These are phyloP conservation scores for Stemphylium beticola DNA, from an alignment of 2,329 filamentous ascomycete genomes.

Conservation along the genomic window DNA sequence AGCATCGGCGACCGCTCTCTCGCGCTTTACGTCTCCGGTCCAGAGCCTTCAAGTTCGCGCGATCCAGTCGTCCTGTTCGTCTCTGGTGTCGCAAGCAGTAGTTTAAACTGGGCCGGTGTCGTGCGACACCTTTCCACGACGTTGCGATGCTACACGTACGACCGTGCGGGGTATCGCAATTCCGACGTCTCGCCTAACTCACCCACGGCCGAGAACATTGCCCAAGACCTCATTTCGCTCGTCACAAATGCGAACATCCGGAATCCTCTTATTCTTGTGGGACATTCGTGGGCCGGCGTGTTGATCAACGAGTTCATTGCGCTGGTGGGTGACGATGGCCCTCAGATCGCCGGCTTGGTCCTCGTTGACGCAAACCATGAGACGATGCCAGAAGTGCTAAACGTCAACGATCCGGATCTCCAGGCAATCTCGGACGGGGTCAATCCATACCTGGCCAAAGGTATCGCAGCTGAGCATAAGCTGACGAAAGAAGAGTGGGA, in stretches of 20 bases:
- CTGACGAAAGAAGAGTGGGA: constrained; percentile 22
- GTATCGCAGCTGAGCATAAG: constrained; percentile 20
- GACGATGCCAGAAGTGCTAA: constrained; percentile 15
- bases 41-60: neutral
- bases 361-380: constrained; percentile 29
- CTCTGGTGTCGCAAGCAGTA: constrained; percentile 17
- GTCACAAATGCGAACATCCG: constrained; percentile 21
- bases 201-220: constrained; percentile 24
- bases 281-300: constrained; percentile 31
- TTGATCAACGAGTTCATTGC: constrained; percentile 21
- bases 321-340: constrained; percentile 11
- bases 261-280: constrained; percentile 26
- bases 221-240: constrained; percentile 17
- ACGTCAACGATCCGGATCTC: constrained; percentile 20
- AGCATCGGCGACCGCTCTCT: neutral
- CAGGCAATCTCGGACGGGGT: constrained; percentile 9
- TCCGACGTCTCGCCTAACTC: constrained; percentile 22
- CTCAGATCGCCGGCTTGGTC: constrained; percentile 26
- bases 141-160: constrained; percentile 27
- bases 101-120: constrained; percentile 21
- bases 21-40: neutral
- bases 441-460: constrained; percentile 14
- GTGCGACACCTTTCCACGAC: constrained; percentile 15
- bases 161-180: constrained; percentile 23
- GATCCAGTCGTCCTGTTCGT: constrained; percentile 15